phyloP scores from a whole-genome alignment of 257 asterid genomes.

The Nicotiana noctiflora region DNA sequence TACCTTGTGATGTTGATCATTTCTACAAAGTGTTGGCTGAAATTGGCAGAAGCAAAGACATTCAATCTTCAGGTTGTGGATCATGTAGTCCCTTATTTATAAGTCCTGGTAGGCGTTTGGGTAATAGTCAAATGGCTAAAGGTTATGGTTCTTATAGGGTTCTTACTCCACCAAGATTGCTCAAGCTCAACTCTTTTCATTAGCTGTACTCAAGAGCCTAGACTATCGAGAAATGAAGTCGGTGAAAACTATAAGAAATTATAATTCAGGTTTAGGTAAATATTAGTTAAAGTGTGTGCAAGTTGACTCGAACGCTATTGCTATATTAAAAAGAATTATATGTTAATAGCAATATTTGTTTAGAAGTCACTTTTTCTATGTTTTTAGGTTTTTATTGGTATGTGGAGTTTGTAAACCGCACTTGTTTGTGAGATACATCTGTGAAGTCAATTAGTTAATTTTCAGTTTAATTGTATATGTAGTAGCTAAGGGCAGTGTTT shows the following conservation, averaged over 20 bases:
- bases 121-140: constrained; percentile 10
- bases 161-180: constrained; percentile 11
- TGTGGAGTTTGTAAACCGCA: neutral
- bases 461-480: too few relatives aligned
- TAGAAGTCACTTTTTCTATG: neutral
- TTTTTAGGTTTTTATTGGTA: neutral
- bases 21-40: constrained; percentile 43
- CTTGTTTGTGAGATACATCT: neutral
- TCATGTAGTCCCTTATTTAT: constrained; percentile 15
- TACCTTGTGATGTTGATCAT: constrained; percentile 54
- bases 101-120: constrained; percentile 14
- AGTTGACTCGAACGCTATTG: neutral
- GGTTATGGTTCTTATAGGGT: constrained; percentile 6
- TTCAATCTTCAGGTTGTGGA: neutral
- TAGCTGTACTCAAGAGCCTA: too few relatives aligned
- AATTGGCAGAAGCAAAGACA: constrained; percentile 24
- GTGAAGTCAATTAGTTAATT: too few relatives aligned
- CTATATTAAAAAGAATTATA: neutral
- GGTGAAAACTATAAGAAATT: neutral
- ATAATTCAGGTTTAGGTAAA: neutral
- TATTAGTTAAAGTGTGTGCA: neutral
- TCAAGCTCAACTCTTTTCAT: constrained; percentile 5
- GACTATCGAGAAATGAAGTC: neutral
- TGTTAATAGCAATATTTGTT: neutral
- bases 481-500: too few relatives aligned